Evolutionary conservation across 2,329 filamentous ascomycete genomes (phyloP).

Genomic region (Dactylonectria estremocensis): DNA sequence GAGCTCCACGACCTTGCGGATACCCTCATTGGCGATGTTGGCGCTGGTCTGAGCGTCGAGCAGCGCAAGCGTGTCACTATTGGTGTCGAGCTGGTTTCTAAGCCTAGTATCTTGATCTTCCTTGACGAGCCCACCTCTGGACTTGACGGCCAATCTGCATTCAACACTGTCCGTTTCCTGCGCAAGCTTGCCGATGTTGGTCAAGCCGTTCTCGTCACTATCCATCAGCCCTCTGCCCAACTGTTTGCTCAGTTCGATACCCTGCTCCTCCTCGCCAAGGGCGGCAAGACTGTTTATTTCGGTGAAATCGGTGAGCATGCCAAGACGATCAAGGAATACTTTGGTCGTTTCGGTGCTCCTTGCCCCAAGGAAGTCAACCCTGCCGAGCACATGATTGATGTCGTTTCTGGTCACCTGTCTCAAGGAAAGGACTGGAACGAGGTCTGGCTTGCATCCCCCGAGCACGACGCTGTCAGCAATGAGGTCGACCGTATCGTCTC

Average conservation of each 20-base stretch:
- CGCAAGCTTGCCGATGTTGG: slow-evolving; percentile 76
- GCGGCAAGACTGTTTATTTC: slow-evolving; percentile 78
- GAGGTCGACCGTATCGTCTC: slow-evolving; percentile 76
- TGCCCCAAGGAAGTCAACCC: slow-evolving; percentile 77
- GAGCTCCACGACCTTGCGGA: slow-evolving; percentile 65
- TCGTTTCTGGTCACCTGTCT: slow-evolving; percentile 66
- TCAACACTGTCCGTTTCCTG: slow-evolving; percentile 75
- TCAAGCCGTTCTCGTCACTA: slow-evolving; percentile 78
- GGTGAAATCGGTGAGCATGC: slow-evolving; percentile 75
- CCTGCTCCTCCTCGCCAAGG: slow-evolving; percentile 74
- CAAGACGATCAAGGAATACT: slow-evolving; percentile 72
- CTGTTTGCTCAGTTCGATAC: slow-evolving; percentile 78
- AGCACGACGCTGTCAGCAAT: slow-evolving; percentile 68
- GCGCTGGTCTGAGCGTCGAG: slow-evolving; percentile 67
- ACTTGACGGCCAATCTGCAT: slow-evolving; percentile 79
- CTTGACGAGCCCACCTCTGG: slow-evolving; percentile 76
- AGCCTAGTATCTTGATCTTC: slow-evolving; percentile 73
- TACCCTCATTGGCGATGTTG: slow-evolving; percentile 65
- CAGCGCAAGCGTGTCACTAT: slow-evolving; percentile 72
- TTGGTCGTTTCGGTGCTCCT: slow-evolving; percentile 75
- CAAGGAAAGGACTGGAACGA: slow-evolving; percentile 75
- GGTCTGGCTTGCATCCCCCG: slow-evolving; percentile 77
- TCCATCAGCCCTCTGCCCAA: slow-evolving; percentile 79
- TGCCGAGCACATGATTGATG: slow-evolving; percentile 82
- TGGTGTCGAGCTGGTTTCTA: slow-evolving; percentile 73